phyloP scores from a whole-genome alignment of 257 asterid genomes.

The Plantago elongata region DNA sequence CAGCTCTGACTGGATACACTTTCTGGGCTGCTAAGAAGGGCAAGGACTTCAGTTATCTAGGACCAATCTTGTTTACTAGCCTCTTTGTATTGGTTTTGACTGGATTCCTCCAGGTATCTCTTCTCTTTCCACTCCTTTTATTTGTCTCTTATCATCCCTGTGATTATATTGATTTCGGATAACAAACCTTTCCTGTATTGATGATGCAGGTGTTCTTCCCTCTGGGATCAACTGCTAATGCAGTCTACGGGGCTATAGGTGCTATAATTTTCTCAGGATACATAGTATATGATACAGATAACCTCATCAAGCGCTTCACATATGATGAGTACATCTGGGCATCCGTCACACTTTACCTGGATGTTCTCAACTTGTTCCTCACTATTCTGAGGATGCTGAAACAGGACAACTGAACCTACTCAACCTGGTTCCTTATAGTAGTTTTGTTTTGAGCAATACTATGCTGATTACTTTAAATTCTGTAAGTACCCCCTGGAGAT shows the following conservation, averaged over 20 bases:
- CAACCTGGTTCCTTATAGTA: conserved; percentile 1
- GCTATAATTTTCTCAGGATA: conserved; percentile 93
- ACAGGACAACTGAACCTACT: conserved; percentile 57
- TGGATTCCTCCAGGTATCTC: conserved; percentile 73
- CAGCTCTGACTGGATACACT: conserved; percentile 82
- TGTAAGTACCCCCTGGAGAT: conserved; percentile 21
- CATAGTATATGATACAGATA: conserved; percentile 79
- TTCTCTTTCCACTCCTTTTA: not conserved
- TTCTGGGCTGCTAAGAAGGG: conserved; percentile 99
- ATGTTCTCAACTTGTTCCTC: conserved; percentile 91
- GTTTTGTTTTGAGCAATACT: conserved; percentile 12
- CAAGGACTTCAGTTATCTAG: conserved; percentile 90
- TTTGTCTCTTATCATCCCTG: not conserved
- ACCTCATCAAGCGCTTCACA: conserved; percentile 92
- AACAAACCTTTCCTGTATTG: conserved; percentile 12
- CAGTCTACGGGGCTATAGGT: conserved; percentile 70
- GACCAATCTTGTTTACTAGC: conserved; percentile 93
- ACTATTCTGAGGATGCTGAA: conserved; percentile 84
- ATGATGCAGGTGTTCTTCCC: conserved; percentile 78
- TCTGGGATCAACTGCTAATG: conserved; percentile 64
- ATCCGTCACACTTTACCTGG: conserved; percentile 88
- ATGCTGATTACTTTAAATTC: conserved; percentile 12
- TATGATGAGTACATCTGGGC: conserved; percentile 99
- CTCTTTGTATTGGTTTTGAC: conserved; percentile 75
- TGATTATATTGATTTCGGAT: conserved; percentile 1